phyloP scores from a whole-genome alignment of 129 eudicot genomes.

The Logfia minima region DNA sequence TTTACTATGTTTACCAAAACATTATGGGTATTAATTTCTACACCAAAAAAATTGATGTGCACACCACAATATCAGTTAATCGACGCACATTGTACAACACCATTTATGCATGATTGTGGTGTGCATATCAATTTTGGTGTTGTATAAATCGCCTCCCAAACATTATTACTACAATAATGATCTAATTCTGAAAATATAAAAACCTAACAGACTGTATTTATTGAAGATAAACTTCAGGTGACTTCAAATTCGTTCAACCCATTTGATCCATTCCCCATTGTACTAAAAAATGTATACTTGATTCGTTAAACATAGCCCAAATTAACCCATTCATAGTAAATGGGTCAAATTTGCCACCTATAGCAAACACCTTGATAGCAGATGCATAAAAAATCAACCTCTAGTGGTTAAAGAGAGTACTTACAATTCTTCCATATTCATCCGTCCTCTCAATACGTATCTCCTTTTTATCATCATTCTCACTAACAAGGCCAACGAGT shows the following conservation, averaged over 20 bases:
- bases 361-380: background rate
- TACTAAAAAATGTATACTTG: background rate
- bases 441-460: constrained; percentile 86
- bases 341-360: background rate
- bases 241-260: background rate
- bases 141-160: background rate
- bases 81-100: background rate
- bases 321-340: background rate
- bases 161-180: background rate
- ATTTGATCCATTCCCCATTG: background rate
- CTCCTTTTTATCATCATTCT: constrained; percentile 67
- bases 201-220: background rate
- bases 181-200: constrained; percentile 6
- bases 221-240: background rate
- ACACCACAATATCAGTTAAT: too few relatives aligned
- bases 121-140: background rate
- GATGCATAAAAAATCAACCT: background rate
- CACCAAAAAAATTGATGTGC: too few relatives aligned
- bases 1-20: background rate
- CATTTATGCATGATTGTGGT: background rate
- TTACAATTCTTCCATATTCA: constrained; percentile 95
- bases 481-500: constrained; percentile 75
- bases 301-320: background rate
- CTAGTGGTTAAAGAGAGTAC: constrained; percentile 32
- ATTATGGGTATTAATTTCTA: too few relatives aligned